Evolutionary conservation across 2,329 filamentous ascomycete genomes (phyloP), one percentile per base, ranked within the genome.

Genomic region (Fusarium sambucinum): DNA sequence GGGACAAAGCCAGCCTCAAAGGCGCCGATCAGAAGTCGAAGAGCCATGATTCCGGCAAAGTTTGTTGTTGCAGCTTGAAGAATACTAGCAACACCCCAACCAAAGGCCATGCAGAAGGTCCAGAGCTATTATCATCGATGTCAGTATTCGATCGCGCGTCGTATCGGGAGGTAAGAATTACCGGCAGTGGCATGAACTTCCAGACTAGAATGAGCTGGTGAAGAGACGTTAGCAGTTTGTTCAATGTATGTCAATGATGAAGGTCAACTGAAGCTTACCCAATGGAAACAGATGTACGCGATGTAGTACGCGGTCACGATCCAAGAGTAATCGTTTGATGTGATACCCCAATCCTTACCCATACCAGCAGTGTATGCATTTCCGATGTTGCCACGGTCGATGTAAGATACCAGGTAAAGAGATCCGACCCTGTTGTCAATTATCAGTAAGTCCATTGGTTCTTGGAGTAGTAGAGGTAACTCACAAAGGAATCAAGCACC

Each of bases 1-100:
- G 80, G 77, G 5, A 69, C 74, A 38, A 82, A 84, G 2, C 78
- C 82, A 16, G 82, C 81, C 68, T 83, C 81, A 21, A 80, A 80
- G 23, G 79, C 77, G 47, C 82, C 83, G 4, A 84, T 61, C 25
- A 65, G 55, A 7, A 66, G 30, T 35, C 63, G 48, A 12, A 52
- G 32, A 16, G 45, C 44, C 45, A 66, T 48, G 9, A 50, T 50
- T 6, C 46, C 33, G 5, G 46, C 46, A 38, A 50, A 50, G 23
- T 19, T 50, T n/a, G 16, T 19, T 3, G 46, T 50, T 14, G 21
- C 23, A 6, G 46, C 33, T 38, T 50, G 46, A 7, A 50, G 8
- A 7, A 50, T 50, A 38, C 46, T 50, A 1, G 46, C 32, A 37
- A n/a, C 12, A 27, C 46, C 46, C 33, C 46, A 50, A 5, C 33